Conservation (phyloP, 768 basidiomycete genomes). For the Kwoniella sp. region DNA sequence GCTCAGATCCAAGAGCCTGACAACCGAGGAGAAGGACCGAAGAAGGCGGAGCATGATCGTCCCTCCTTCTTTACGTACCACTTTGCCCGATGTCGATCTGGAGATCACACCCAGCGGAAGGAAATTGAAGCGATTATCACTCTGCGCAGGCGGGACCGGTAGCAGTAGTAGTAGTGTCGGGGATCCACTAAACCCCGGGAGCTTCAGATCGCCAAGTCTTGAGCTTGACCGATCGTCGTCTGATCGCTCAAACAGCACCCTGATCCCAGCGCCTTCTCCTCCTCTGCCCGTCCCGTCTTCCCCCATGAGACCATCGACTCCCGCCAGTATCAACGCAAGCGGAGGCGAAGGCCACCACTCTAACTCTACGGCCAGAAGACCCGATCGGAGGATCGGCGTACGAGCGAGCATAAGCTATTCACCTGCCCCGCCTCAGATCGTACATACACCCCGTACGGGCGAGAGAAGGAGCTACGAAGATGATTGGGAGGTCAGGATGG, state of each 20-base stretch:
- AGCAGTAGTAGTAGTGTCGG: neutral
- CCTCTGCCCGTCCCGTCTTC: neutral
- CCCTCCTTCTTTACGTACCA: neutral
- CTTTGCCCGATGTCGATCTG: neutral
- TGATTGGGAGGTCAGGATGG: conserved; percentile 10
- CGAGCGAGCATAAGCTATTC: conserved; percentile 42
- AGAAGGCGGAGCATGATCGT: conserved; percentile 14
- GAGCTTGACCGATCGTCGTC: neutral
- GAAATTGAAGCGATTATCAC: conserved; percentile 33
- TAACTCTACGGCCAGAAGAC: neutral
- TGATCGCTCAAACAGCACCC: neutral
- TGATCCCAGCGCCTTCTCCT: neutral
- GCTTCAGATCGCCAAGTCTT: neutral
- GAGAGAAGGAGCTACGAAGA: conserved; percentile 14
- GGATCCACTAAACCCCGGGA: neutral
- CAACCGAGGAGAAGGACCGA: neutral
- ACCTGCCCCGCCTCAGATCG: conserved; percentile 17
- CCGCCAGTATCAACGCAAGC: neutral
- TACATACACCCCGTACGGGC: neutral
- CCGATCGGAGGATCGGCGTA: conserved; percentile 17
- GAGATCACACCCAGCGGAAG: conserved; percentile 1
- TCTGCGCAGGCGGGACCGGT: conserved; percentile 6
- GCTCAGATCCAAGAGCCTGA: neutral
- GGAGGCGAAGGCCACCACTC: neutral
- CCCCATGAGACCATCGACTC: too few relatives aligned